These are phyloP conservation scores for Fraxinus paxiana DNA, from an alignment of 305 asterid species.

Conservation along the genomic window DNA sequence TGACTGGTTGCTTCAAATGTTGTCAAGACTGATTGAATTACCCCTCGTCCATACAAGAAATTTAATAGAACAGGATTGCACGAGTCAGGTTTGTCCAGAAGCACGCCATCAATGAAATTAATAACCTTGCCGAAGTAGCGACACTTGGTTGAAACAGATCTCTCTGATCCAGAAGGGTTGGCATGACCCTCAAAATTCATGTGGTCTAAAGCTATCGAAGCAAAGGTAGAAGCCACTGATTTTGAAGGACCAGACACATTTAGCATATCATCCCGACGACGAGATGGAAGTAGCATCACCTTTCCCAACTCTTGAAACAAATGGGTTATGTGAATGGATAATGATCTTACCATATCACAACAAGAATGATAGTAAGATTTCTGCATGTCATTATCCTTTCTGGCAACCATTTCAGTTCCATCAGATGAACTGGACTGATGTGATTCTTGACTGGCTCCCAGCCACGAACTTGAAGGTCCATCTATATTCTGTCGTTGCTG, in stretches of 20 bases:
- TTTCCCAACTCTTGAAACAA: conserved; percentile 96
- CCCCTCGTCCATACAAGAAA: conserved; percentile 86
- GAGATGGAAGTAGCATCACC: conserved; percentile 88
- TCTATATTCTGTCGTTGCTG: conserved; percentile 61
- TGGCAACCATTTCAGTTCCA: conserved; percentile 46
- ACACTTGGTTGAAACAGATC: conserved; percentile 72
- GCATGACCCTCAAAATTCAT: conserved; percentile 65
- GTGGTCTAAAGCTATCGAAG: conserved; percentile 68
- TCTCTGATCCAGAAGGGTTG: conserved; percentile 57
- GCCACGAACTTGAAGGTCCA: conserved; percentile 42
- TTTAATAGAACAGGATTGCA: conserved; percentile 79
- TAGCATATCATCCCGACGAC: conserved; percentile 80
- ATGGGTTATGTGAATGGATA: conserved; percentile 83
- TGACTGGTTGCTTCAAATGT: conserved; percentile 95
- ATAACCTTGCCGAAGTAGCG: conserved; percentile 86
- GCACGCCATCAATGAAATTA: conserved; percentile 73
- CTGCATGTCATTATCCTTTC: conserved; percentile 61
- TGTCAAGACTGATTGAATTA: conserved; percentile 69
- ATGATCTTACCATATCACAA: conserved; percentile 82
- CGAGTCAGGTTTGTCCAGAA: conserved; percentile 84
- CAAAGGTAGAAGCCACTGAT: conserved; percentile 83
- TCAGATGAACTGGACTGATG: conserved; percentile 53
- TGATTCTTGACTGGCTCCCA: conserved; percentile 46
- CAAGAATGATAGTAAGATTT: conserved; percentile 78
- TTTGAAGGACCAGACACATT: conserved; percentile 78